Percentiles rank a stretch among this genome's conserved stretches.
phyloP scores from a whole-genome alignment of 352 stramenopile genomes.

The Blastocystis sp. region DNA sequence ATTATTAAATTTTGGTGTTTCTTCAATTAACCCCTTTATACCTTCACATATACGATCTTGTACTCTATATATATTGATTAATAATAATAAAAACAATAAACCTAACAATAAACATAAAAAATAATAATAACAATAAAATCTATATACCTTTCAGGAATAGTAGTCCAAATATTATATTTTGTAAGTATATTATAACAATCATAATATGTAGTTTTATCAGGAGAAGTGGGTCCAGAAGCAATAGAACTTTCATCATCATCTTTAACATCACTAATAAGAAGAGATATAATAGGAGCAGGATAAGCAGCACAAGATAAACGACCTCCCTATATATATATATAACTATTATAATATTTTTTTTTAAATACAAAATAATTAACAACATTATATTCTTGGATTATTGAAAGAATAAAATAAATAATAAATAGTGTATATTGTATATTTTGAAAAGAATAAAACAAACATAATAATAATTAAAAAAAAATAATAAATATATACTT shows the following conservation, averaged over 20 bases:
- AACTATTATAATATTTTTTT: no score
- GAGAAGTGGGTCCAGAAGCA: conserved; percentile 39
- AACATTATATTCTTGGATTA: no score
- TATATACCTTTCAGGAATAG: conserved; percentile 17
- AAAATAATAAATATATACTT: no score
- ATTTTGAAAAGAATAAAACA: no score
- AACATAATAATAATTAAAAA: no score
- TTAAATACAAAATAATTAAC: no score
- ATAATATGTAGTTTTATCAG: conserved; percentile 38
- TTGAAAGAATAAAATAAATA: no score
- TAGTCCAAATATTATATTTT: conserved; percentile 26
- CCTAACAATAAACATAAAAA: no score
- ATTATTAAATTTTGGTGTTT: conserved; percentile 25
- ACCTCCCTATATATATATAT: no score
- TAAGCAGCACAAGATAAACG: conserved; percentile 35
- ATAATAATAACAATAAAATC: not conserved
- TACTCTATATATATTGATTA: conserved; percentile 5
- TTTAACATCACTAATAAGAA: conserved; percentile 41
- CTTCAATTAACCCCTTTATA: conserved; percentile 21
- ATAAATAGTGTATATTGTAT: no score
- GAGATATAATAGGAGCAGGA: conserved; percentile 23
- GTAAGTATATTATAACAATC: conserved; percentile 37
- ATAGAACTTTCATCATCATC: conserved; percentile 39
- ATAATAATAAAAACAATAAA: no score
- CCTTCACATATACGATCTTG: conserved; percentile 24